Conservation (phyloP, 2,329 filamentous ascomycete species). For the Ophiostoma ulmi region DNA sequence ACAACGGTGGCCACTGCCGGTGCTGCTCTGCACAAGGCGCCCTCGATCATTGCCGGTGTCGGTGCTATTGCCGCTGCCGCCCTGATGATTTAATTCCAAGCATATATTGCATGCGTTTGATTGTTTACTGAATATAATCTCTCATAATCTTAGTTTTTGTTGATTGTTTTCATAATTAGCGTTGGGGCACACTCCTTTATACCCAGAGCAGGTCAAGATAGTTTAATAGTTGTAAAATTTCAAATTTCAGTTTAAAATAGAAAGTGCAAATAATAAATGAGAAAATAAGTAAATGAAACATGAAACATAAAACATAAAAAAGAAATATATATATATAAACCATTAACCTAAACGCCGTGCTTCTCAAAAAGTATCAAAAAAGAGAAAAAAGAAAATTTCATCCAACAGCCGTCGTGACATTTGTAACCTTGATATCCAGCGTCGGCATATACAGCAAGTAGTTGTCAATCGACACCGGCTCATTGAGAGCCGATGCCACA, state of each 20-base stretch:
- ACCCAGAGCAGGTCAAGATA: not conserved
- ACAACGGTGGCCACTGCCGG: slow-evolving; percentile 23
- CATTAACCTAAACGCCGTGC: not conserved
- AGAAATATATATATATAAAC: no score
- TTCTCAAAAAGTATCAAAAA: not conserved
- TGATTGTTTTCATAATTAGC: not conserved
- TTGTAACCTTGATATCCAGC: slow-evolving; percentile 20
- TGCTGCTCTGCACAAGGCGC: slow-evolving; percentile 16
- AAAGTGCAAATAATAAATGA: not conserved
- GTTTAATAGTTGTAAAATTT: not conserved
- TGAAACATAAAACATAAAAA: not conserved
- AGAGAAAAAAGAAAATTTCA: not conserved
- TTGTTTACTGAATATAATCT: not conserved
- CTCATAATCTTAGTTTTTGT: not conserved
- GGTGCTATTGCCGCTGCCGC: slow-evolving; percentile 16
- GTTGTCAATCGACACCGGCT: slow-evolving; percentile 20
- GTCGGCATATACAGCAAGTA: slow-evolving; percentile 18
- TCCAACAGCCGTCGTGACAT: not conserved
- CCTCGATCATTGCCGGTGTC: slow-evolving; percentile 15
- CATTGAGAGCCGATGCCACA: slow-evolving; percentile 7
- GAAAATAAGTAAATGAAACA: not conserved
- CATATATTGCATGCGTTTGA: not conserved
- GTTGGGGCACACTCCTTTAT: slow-evolving; percentile 6
- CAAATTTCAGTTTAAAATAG: not conserved
- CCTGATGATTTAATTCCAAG: slow-evolving; percentile 9